phyloP scores from a whole-genome alignment of 345 rosid genomes.

The Citropsis articulata region DNA sequence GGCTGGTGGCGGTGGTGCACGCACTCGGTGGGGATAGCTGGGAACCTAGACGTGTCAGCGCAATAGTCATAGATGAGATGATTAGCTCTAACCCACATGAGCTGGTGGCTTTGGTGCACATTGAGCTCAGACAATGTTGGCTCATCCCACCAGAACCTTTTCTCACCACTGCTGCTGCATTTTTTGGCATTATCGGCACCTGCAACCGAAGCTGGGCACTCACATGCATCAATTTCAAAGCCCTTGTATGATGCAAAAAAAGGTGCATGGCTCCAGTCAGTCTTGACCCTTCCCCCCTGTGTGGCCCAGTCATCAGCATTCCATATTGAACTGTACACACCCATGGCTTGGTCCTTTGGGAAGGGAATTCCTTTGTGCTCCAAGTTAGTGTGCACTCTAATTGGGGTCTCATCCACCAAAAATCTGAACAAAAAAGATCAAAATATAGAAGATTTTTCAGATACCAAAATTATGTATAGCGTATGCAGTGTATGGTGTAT shows the following conservation, averaged over 20 bases:
- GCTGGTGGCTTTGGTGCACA: constrained; percentile 91
- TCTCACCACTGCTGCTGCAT: constrained; percentile 57
- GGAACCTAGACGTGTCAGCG: constrained; percentile 66
- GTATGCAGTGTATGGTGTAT: not conserved
- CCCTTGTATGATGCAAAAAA: constrained; percentile 81
- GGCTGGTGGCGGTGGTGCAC: constrained; percentile 80
- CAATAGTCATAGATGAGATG: constrained; percentile 95
- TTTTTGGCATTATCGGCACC: constrained; percentile 45
- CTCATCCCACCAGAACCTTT: constrained; percentile 90
- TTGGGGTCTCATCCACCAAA: constrained; percentile 80
- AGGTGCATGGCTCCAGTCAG: constrained; percentile 97
- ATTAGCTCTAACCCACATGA: constrained; percentile 86
- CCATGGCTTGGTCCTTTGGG: constrained; percentile 96
- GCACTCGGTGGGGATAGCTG: constrained; percentile 80
- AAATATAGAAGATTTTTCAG: not conserved
- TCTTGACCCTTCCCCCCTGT: constrained; percentile 91
- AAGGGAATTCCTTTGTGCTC: constrained; percentile 85
- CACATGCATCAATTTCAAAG: constrained; percentile 80
- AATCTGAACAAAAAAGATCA: constrained; percentile 41
- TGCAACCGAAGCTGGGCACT: constrained; percentile 43
- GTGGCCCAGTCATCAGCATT: constrained; percentile 99
- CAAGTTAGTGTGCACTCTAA: constrained; percentile 78
- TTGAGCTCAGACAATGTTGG: constrained; percentile 69
- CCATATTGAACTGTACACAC: constrained; percentile 98
- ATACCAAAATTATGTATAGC: not conserved